Conservation (phyloP, 1,139 yeast genomes). For the Martiniozyma asiatica region DNA sequence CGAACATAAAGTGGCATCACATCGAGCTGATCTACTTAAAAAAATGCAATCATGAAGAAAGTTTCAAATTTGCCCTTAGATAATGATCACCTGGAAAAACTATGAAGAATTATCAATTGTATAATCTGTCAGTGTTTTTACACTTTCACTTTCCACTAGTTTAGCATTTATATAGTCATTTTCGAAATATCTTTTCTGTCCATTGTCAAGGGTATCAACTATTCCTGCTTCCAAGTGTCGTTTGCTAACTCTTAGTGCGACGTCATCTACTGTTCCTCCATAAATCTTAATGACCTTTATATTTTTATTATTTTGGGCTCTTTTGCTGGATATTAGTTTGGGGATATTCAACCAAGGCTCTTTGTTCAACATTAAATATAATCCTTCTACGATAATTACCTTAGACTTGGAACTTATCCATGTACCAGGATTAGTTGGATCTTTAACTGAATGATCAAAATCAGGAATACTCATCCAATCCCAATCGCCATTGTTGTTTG, state of each 20-base stretch:
- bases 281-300: constrained; percentile 5
- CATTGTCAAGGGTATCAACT: constrained; percentile 42
- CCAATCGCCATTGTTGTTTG: constrained; percentile 6
- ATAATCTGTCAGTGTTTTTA: constrained; percentile 8
- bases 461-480: constrained; percentile 46
- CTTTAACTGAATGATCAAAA: constrained; percentile 62
- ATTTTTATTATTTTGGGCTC: constrained; percentile 32
- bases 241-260: constrained; percentile 40
- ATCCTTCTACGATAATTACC: constrained; percentile 54
- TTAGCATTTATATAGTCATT: constrained; percentile 65
- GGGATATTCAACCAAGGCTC: constrained; percentile 39
- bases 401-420: constrained; percentile 30
- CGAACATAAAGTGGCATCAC: constrained; percentile 17
- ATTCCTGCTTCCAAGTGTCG: constrained; percentile 70
- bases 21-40: background rate
- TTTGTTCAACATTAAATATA: constrained; percentile 37
- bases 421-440: constrained; percentile 47
- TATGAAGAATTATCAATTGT: constrained; percentile 5
- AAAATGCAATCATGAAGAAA: too few species aligned
- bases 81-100: too few species aligned
- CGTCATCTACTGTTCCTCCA: constrained; percentile 4
- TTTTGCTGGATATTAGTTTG: constrained; percentile 4
- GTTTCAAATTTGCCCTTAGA: too few species aligned
- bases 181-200: constrained; percentile 46
- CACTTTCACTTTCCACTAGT: constrained; percentile 35